phyloP scores from a whole-genome alignment of 495 filamentous ascomycete species.

The Podospora comata region DNA sequence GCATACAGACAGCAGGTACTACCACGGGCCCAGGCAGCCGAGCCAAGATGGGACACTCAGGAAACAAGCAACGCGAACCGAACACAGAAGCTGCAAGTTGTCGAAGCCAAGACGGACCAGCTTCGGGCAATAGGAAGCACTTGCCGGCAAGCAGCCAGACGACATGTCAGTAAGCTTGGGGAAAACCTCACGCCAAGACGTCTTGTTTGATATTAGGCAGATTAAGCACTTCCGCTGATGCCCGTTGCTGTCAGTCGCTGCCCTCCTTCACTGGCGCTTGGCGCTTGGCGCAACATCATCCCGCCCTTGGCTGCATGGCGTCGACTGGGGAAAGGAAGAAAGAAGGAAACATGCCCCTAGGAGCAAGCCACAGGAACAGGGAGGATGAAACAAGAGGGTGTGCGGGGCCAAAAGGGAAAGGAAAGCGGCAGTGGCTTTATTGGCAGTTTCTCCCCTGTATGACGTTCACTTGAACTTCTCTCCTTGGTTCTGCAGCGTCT shows the following conservation, averaged over 20 bases:
- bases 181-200: constrained; percentile 8
- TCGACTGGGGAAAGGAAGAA: background rate
- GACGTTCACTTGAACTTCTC: background rate
- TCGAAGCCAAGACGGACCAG: constrained; percentile 9
- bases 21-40: background rate
- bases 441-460: background rate
- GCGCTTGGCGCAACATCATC: constrained; percentile 7
- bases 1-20: background rate
- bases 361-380: constrained; percentile 5
- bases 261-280: background rate
- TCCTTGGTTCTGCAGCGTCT: background rate
- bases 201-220: constrained; percentile 14
- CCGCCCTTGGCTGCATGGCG: constrained; percentile 3
- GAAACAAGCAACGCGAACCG: constrained; percentile 6
- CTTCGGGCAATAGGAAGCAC: constrained; percentile 1
- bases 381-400: background rate
- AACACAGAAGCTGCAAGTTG: background rate
- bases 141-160: background rate
- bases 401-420: background rate
- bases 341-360: background rate
- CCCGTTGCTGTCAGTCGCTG: constrained; percentile 1
- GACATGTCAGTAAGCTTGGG: background rate
- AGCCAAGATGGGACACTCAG: background rate
- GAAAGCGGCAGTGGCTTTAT: background rate
- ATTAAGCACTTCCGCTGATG: background rate